phyloP scores from a whole-genome alignment of 352 stramenopile genomes.

The Thraustochytrium striatum region DNA sequence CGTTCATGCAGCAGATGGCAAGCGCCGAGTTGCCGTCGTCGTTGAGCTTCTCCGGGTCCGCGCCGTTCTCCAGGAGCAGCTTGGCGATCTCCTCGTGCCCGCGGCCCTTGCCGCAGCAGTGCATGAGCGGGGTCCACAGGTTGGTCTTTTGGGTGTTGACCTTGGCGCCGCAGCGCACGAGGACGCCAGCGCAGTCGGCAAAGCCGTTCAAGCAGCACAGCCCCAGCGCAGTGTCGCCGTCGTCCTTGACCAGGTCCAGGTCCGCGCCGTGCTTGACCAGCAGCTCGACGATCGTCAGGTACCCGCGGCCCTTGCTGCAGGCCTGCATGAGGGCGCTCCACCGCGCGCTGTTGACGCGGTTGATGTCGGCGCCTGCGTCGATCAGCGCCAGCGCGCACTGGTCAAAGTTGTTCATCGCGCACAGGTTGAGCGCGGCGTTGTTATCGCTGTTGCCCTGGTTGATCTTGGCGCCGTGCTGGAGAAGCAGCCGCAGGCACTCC shows the following conservation, averaged over 20 bases:
- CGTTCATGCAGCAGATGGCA: neutral
- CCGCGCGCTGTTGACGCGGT: neutral
- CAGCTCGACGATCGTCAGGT: neutral
- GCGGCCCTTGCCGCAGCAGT: neutral
- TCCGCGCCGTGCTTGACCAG: neutral
- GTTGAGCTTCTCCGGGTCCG: neutral
- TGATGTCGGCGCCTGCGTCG: neutral
- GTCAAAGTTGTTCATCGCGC: neutral
- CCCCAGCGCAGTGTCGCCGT: neutral
- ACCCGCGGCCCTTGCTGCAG: neutral
- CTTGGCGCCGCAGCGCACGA: neutral
- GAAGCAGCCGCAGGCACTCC: neutral
- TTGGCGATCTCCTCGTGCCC: neutral
- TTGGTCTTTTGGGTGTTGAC: neutral
- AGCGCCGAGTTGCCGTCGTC: neutral
- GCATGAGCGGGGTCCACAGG: neutral
- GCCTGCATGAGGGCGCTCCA: neutral
- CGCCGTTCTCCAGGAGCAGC: neutral
- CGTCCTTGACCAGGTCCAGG: neutral
- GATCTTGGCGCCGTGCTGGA: neutral
- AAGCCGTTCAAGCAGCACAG: neutral
- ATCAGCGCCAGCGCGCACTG: neutral
- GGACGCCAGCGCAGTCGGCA: neutral
- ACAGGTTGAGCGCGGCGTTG: neutral
- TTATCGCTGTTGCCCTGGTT: neutral